A percentile compares a stretch with the other conserved stretches of the same genome.
phyloP scores from a whole-genome alignment of 106 monocot genomes.

The Iris macrosiphon region DNA sequence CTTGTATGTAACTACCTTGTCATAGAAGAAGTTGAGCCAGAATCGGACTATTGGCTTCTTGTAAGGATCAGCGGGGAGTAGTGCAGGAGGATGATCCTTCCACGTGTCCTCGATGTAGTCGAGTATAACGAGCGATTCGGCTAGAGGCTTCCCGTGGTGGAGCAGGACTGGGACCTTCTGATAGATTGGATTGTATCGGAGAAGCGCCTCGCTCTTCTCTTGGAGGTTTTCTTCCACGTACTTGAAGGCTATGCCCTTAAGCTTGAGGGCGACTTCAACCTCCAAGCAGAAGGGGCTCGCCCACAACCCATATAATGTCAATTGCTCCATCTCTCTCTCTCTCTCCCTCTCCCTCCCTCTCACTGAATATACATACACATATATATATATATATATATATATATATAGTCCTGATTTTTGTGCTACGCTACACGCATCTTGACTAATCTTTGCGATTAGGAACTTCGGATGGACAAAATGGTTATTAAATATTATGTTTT shows the following conservation, averaged over 20 bases:
- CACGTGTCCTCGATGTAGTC: slow-evolving; percentile 10
- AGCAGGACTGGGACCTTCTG: not conserved
- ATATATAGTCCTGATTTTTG: too few species aligned
- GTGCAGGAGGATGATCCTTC: slow-evolving; percentile 16
- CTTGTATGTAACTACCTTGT: too few species aligned
- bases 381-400: too few species aligned
- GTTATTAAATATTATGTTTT: too few species aligned
- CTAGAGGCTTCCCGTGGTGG: not conserved
- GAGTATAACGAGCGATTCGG: slow-evolving; percentile 1
- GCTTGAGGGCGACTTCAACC: not conserved
- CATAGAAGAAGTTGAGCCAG: slow-evolving; percentile 14
- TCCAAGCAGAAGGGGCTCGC: slow-evolving; percentile 3
- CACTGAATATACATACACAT: too few species aligned
- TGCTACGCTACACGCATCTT: too few species aligned
- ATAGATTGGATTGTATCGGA: slow-evolving; percentile 1
- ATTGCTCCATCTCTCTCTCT: slow-evolving; percentile 5
- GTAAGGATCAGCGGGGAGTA: slow-evolving; percentile 16
- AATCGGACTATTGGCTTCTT: slow-evolving; percentile 15
- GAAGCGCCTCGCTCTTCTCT: not conserved
- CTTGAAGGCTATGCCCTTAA: slow-evolving; percentile 9
- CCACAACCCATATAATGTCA: slow-evolving; percentile 10
- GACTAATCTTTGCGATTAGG: too few species aligned
- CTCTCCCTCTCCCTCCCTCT: too few species aligned
- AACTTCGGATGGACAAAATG: too few species aligned
- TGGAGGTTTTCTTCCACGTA: slow-evolving; percentile 8